Evolutionary conservation across 352 stramenopile species (phyloP), one percentile per base, ranked within the genome.

Genomic region (Globisporangium camurandrum): DNA sequence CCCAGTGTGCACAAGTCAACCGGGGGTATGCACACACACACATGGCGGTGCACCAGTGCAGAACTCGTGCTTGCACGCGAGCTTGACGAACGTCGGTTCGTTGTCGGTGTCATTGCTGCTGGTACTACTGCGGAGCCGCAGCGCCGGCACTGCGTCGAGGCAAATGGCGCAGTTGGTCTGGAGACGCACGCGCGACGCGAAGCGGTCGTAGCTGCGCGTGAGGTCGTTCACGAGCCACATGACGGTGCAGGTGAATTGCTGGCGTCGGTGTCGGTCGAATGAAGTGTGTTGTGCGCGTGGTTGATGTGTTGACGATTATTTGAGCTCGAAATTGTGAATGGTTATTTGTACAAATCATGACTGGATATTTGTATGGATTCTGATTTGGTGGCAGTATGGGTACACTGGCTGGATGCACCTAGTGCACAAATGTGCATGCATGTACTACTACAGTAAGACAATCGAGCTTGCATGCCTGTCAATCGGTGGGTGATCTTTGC

Each of bases 41-140:
- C 14, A 39, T 39, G 12, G 4, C 9, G 12, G 10, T n/a, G 14
- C 62, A 80, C 61, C 59, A 37, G 62, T 54, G 49, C 75, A 86
- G 46, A 83, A 86, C 46, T 68, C 73, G 57, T 86, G 75, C n/a
- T 66, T 59, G 43, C 75, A 86, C 12, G 51, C 47, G 47, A 88
- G 52, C 57, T 74, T 79, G 17, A 58, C 66, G 49, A 80, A 61
- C 22, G 63, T 62, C 2, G 57, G 41, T 39, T 30, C 27, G 41
- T 30, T 56, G 39, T 36, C 41, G 16, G 3, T 49, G 20, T 41
- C 5, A 26, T 3, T 10, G 23, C 17, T 22, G 33, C 22, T 20
- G n/a, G 23, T 27, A 22, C 33, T 36, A 10, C n/a, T 28, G 33
- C 33, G 33, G 28, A 79, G 50, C 19, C 46, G 56, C 26, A 79